Evolutionary conservation across 2,329 filamentous ascomycete genomes (phyloP), one percentile per base, ranked within the genome.

Genomic region (Aspergillus thermomutatus): DNA sequence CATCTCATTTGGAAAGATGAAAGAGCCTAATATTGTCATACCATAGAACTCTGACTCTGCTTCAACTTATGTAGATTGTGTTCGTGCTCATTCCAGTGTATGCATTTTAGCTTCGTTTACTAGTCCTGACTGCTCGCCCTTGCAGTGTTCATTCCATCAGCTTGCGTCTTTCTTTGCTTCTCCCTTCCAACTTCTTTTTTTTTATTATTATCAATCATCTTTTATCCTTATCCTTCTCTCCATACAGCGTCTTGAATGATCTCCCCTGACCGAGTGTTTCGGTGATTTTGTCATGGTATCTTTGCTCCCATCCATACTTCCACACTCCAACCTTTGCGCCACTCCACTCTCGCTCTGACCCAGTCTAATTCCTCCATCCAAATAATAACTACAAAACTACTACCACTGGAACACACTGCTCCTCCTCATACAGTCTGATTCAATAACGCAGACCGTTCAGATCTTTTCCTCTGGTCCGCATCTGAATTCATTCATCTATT

Each of bases 401-500:
- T 43, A 43, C n/a, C 8, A 23, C n/a, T 23, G 41, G 3, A 45
- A 45, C 19, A 6, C 5, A 9, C 10, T 45, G n/a, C 11, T 21
- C 21, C 37, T 41, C 37, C 21, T 45, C 8, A 37, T 37, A 17
- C 31, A 5, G 5, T 37, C 17, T n/a, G 14, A 7, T 7, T 17
- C 31, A 37, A 37, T 3, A 14, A 17, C 4, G 2, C 14, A 5
- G 14, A 34, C 6, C 7, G 7, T 1, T 6, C 6, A 7, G 5
- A 7, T 34, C 31, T 7, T 37, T 45, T 50, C 48, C 40, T 52
- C 41, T 53, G 23, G 37, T 46, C 46, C 48, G 21, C 49, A 34
- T 56, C 21, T 54, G 52, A 57, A 54, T 52, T 48, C 57, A 47
- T 58, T 45, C 52, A 43, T 58, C 53, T 43, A 50, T 48, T 49